A percentile compares a stretch with the other conserved stretches of the same genome.
Evolutionary conservation across 1,284 basidiomycete species (phyloP).

Genomic region (Pseudozyma pruni): DNA sequence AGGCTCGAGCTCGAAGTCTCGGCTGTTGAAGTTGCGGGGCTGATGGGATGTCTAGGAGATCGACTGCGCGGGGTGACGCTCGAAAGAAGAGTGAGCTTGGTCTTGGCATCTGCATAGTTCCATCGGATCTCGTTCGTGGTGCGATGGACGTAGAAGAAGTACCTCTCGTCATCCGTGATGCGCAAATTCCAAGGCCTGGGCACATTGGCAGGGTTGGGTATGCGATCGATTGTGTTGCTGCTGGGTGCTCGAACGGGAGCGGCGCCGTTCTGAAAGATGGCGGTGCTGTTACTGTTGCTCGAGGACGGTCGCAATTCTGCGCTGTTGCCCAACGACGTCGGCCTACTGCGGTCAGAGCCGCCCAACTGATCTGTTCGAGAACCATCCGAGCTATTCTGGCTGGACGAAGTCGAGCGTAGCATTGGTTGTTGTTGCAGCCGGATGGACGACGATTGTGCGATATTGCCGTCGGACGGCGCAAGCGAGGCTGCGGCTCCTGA

Average conservation of each 20-base stretch:
- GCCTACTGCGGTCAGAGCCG: conserved; percentile 69
- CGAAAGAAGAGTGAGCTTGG: conserved; percentile 46
- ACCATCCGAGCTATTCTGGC: conserved; percentile 24
- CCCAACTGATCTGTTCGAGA: conserved; percentile 26
- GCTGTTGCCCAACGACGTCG: conserved; percentile 17
- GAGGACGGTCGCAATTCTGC: conserved; percentile 34
- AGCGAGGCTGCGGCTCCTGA: conserved; percentile 88
- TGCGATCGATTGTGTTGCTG: conserved; percentile 38
- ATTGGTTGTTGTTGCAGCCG: conserved; percentile 17
- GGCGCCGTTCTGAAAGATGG: conserved; percentile 35
- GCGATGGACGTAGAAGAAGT: conserved; percentile 50
- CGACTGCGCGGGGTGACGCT: conserved; percentile 33
- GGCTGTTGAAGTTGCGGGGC: not conserved
- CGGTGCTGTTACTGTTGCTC: conserved; percentile 34
- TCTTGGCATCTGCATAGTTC: conserved; percentile 42
- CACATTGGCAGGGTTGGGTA: conserved; percentile 39
- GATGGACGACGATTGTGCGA: conserved; percentile 11
- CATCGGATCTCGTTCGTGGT: conserved; percentile 45
- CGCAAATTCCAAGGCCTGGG: conserved; percentile 50
- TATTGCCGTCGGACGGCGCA: conserved; percentile 72
- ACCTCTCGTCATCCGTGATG: conserved; percentile 48
- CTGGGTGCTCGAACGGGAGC: conserved; percentile 32
- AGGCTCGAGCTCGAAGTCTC: conserved; percentile 13
- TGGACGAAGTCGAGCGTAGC: conserved; percentile 20
- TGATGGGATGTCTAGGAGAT: conserved; percentile 16